Base-by-base conservation (phyloP, 2,329 filamentous ascomycete species). In the Ceratocystis smalleyi region DNA sequence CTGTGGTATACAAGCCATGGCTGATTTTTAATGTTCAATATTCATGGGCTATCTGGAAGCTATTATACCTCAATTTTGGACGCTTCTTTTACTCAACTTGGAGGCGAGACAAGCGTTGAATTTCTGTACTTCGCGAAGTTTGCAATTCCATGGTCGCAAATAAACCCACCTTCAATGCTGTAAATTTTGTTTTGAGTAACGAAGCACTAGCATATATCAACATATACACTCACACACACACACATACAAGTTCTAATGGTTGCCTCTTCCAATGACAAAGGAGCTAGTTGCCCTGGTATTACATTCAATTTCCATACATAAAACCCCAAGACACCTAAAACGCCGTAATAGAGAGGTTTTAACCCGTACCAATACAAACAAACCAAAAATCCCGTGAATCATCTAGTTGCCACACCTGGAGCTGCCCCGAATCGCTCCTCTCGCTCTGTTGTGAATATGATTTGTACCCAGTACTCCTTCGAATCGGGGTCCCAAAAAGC, bases 381-480 rank as follows among this genome's bases (percentile, higher is more conserved):
- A 17, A 57, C 27, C 17, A 35, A 35, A 35, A 57, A 19, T n/a
- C 7, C 54, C 54, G 32, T 7, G 27, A 15, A 35, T 57, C 54
- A 57, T 35, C 54, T 57, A 7, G 77, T 77, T 30, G 79, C 79
- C 69, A 86, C 71, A 12, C 83, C 83, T 0, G 83, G 83, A 63
- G 84, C 83, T 19, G 83, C 82, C 61, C 83, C 84, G 68, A 85
- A 97, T 67, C 91, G 81, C 80, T 96, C 92, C 76, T 97, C 94
- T 68, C 94, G 84, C 79, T 99, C 94, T 47, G 94, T 97, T 83
- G 96, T 94, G 77, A 97, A 99, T 79, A 97, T 88, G 69, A 99
- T 82, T 79, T 97, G 94, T 49, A 96, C 83, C 89, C 91, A 97
- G 73, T 95, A 99, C 78, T 97, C 92, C 79, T 95, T 96, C 68